Conservation (phyloP, 2,329 filamentous ascomycete genomes). For the Sporothrix luriei region DNA sequence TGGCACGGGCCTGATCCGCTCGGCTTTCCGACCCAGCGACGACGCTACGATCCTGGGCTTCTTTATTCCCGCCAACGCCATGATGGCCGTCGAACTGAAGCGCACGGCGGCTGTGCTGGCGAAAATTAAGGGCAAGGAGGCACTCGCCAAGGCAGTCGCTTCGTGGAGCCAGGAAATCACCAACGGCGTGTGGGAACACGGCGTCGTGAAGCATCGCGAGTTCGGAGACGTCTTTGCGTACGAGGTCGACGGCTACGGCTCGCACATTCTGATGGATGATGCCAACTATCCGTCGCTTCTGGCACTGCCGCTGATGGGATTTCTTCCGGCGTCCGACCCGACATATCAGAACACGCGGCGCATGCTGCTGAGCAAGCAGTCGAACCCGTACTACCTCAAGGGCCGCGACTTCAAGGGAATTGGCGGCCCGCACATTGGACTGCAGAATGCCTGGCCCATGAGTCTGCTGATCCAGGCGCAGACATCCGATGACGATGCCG, state of each 20-base stretch:
- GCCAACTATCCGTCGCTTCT: slow-evolving; percentile 83
- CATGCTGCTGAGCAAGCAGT: slow-evolving; percentile 69
- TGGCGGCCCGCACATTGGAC: slow-evolving; percentile 76
- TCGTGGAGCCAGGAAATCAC: slow-evolving; percentile 65
- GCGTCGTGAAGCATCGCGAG: slow-evolving; percentile 72
- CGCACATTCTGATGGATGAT: slow-evolving; percentile 82
- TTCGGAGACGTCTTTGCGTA: slow-evolving; percentile 82
- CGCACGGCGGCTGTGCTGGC: slow-evolving; percentile 72
- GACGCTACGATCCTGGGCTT: slow-evolving; percentile 93
- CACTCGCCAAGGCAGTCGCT: slow-evolving; percentile 59
- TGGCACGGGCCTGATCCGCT: slow-evolving; percentile 83
- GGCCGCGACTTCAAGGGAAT: slow-evolving; percentile 82
- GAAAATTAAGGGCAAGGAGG: slow-evolving; percentile 45
- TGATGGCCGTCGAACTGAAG: slow-evolving; percentile 88
- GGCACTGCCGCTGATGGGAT: slow-evolving; percentile 76
- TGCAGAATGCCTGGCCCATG: slow-evolving; percentile 97
- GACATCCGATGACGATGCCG: slow-evolving; percentile 79
- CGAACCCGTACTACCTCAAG: slow-evolving; percentile 86
- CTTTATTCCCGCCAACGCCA: slow-evolving; percentile 93
- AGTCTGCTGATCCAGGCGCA: slow-evolving; percentile 87
- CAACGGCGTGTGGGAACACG: slow-evolving; percentile 81
- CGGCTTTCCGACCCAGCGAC: slow-evolving; percentile 91
- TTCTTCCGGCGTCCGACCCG: slow-evolving; percentile 63
- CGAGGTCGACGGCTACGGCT: slow-evolving; percentile 86
- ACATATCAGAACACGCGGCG: slow-evolving; percentile 86